A percentile compares a stretch with the other conserved stretches of the same genome.
Conservation (phyloP, 2,329 filamentous ascomycete species). For the Alternaria alternata region DNA sequence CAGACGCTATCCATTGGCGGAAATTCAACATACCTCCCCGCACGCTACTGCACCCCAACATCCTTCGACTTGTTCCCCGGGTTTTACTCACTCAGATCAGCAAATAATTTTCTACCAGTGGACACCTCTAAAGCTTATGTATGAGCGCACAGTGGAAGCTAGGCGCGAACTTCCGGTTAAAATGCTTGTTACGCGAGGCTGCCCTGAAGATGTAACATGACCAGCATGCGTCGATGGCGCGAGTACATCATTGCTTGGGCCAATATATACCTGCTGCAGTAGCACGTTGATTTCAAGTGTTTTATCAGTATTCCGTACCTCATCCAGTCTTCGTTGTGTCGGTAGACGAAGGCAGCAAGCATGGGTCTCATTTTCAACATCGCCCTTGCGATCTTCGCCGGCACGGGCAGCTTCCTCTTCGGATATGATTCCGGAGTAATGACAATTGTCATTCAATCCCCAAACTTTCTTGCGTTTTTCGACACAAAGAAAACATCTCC, state of each 20-base stretch:
- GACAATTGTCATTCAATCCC: conserved; percentile 63
- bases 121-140: conserved; percentile 3
- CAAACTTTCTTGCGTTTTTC: conserved; percentile 66
- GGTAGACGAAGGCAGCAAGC: conserved; percentile 1
- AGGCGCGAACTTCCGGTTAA: conserved; percentile 32
- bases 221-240: conserved; percentile 17
- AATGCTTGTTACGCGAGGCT: conserved; percentile 20
- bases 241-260: conserved; percentile 12
- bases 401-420: conserved; percentile 52
- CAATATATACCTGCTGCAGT: conserved; percentile 17
- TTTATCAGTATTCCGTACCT: neutral
- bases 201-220: conserved; percentile 15
- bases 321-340: neutral
- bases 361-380: conserved; percentile 57
- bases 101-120: conserved; percentile 14
- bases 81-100: conserved; percentile 21
- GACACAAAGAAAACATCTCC: conserved; percentile 59
- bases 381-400: conserved; percentile 54
- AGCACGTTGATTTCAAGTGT: neutral
- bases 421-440: conserved; percentile 51
- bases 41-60: conserved; percentile 30
- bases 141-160: conserved; percentile 27
- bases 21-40: conserved; percentile 29
- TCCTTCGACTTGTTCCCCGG: conserved; percentile 22
- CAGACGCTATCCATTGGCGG: conserved; percentile 30